Conservation (phyloP, 2,329 filamentous ascomycete genomes). For the Tolypocladium tropicale region DNA sequence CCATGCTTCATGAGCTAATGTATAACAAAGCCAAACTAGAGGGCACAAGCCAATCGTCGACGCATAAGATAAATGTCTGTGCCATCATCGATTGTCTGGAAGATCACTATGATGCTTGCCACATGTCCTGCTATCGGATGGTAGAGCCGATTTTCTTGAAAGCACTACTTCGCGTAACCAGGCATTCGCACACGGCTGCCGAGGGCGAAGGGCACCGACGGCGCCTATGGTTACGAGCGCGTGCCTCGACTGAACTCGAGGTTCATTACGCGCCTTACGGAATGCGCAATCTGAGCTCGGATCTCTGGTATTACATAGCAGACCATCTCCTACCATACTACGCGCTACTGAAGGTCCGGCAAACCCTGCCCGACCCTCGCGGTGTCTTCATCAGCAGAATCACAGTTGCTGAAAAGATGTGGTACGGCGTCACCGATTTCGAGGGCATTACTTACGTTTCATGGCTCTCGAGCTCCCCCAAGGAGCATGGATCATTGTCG, state of each 20-base stretch:
- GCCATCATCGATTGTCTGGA: background rate
- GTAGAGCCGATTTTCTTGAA: background rate
- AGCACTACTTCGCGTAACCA: background rate
- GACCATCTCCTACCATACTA: background rate
- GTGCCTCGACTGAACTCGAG: background rate
- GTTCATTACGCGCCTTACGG: background rate
- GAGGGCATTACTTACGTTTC: background rate
- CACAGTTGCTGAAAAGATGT: background rate
- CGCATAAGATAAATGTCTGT: background rate
- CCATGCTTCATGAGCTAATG: background rate
- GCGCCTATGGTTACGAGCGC: background rate
- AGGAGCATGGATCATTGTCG: background rate
- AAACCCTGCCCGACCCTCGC: background rate
- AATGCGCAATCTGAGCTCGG: background rate
- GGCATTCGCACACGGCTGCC: background rate
- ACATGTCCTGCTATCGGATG: background rate
- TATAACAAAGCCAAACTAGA: background rate
- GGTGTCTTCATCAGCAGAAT: background rate
- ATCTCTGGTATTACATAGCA: background rate
- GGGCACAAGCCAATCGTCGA: background rate
- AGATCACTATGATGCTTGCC: background rate
- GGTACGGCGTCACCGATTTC: background rate
- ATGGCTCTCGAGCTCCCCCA: background rate
- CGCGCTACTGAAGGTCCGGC: background rate
- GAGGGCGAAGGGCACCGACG: background rate